Evolutionary conservation across 192 early-diverging fungal species (phyloP).

Genomic region (Coemansia sp.): DNA sequence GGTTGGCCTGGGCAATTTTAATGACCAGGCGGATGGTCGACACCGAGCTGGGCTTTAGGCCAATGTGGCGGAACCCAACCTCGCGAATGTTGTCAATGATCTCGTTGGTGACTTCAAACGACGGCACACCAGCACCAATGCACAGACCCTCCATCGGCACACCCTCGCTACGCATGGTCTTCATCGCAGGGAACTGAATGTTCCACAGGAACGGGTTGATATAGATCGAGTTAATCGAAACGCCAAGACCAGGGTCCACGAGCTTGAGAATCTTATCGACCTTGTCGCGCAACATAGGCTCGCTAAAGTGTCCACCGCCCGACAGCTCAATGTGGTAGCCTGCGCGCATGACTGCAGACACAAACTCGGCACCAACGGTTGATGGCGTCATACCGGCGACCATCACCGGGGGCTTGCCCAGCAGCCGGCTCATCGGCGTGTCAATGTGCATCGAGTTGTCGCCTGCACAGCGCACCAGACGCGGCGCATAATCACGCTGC

Average conservation of each 20-base stretch:
- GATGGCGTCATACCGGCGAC: slow-evolving; percentile 91
- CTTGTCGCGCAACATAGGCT: slow-evolving; percentile 71
- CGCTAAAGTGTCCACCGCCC: slow-evolving; percentile 82
- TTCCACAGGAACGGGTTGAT: slow-evolving; percentile 89
- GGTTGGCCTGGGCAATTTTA: slow-evolving; percentile 82
- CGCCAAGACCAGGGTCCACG: slow-evolving; percentile 76
- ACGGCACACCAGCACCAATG: slow-evolving; percentile 89
- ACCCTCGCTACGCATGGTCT: slow-evolving; percentile 81
- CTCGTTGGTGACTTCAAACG: slow-evolving; percentile 81
- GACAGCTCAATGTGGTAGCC: slow-evolving; percentile 90
- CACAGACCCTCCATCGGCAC: slow-evolving; percentile 92
- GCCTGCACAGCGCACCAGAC: slow-evolving; percentile 62
- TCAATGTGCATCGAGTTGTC: slow-evolving; percentile 78
- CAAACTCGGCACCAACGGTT: slow-evolving; percentile 76
- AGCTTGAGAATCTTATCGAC: slow-evolving; percentile 78
- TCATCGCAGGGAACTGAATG: slow-evolving; percentile 77
- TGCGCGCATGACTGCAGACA: slow-evolving; percentile 81
- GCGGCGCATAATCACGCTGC: slow-evolving; percentile 75
- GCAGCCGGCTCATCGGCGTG: slow-evolving; percentile 79
- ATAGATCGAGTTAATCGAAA: slow-evolving; percentile 88
- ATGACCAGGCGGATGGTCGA: slow-evolving; percentile 84
- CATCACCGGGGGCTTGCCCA: slow-evolving; percentile 87
- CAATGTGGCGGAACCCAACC: slow-evolving; percentile 80
- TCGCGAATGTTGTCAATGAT: slow-evolving; percentile 76
- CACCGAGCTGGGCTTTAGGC: slow-evolving; percentile 90